These are phyloP conservation scores for Phytophthora sp. DNA, from an alignment of 352 stramenopile species.

Conservation along the genomic window DNA sequence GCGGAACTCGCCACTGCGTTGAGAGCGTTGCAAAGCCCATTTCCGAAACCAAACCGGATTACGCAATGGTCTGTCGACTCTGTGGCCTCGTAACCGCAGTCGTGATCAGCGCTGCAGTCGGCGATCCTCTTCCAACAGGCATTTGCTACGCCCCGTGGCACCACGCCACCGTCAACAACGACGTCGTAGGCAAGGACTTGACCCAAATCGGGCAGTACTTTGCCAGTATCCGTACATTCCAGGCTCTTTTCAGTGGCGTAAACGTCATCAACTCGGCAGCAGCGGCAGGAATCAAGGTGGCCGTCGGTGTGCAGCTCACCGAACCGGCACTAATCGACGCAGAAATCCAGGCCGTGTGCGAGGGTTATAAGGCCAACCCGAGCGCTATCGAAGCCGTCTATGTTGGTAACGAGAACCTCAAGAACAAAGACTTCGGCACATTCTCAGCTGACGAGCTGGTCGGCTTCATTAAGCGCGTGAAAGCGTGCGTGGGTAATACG, in stretches of 20 bases:
- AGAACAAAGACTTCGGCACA: constrained; percentile 56
- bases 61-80: constrained; percentile 32
- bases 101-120: constrained; percentile 15
- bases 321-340: constrained; percentile 46
- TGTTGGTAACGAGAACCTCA: constrained; percentile 81
- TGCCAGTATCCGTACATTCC: constrained; percentile 69
- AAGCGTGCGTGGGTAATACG: constrained; percentile 48
- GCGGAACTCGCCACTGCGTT: constrained; percentile 7
- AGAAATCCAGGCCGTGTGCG: constrained; percentile 72
- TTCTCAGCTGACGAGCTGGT: constrained; percentile 46
- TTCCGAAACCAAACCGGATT: constrained; percentile 10
- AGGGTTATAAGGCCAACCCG: constrained; percentile 49
- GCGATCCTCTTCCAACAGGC: constrained; percentile 30
- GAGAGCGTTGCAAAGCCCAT: constrained; percentile 3
- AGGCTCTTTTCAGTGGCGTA: constrained; percentile 62
- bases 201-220: constrained; percentile 54
- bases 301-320: constrained; percentile 71
- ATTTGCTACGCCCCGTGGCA: constrained; percentile 43
- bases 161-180: constrained; percentile 45
- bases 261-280: constrained; percentile 64
- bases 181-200: constrained; percentile 53
- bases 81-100: constrained; percentile 22
- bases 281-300: constrained; percentile 60
- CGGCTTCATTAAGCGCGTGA: constrained; percentile 61
- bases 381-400: constrained; percentile 65